Base-by-base conservation (phyloP, 768 basidiomycete species). In the Symmetrospora coprosmae region DNA sequence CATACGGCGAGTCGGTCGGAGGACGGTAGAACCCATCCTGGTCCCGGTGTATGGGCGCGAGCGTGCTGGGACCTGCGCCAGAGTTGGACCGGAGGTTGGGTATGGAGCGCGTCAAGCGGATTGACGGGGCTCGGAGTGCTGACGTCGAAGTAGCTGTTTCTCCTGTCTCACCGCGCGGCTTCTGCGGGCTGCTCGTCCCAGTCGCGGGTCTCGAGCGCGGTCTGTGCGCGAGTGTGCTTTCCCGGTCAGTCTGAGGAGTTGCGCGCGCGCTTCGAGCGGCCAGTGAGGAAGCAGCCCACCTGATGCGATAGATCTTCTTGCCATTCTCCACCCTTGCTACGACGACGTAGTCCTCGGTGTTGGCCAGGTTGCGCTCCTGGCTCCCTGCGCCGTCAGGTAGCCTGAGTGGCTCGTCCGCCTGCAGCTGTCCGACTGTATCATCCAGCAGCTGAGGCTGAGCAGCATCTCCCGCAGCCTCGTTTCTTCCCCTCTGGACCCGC, bases 281-380 rank as follows among this genome's bases (percentile, higher is more conserved):
- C 1, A 23, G 27, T 19, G 9, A 41, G 13, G 2, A 28, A 14
- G 4, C 5, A 2, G 52, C 62, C 14, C 19, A 65, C 65, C 60
- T 50, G 49, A 69, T 62, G 11, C 65, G n/a, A 40, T 67, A 69
- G 21, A 69, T 31, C 9, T 51, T 64, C 55, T 62, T 63, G 19
- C 64, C 66, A 0, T 48, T 45, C 37, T 53, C 39, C 25, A 62
- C 51, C 11, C 64, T 17, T 23, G 39, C 43, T 19, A 37, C 16
- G 7, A 69, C 61, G 3, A 45, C 52, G 46, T 66, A 62, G 43
- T 51, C 47, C 50, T 47, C 58, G n/a, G n/a, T n/a, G n/a, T n/a
- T n/a, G n/a, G n/a, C n/a, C n/a, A n/a, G n/a, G n/a, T n/a, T n/a
- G n/a, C n/a, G n/a, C n/a, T n/a, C n/a, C n/a, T n/a, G n/a, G n/a